phyloP scores from a whole-genome alignment of 2,329 filamentous ascomycete genomes.

The Cladosporium sp. region DNA sequence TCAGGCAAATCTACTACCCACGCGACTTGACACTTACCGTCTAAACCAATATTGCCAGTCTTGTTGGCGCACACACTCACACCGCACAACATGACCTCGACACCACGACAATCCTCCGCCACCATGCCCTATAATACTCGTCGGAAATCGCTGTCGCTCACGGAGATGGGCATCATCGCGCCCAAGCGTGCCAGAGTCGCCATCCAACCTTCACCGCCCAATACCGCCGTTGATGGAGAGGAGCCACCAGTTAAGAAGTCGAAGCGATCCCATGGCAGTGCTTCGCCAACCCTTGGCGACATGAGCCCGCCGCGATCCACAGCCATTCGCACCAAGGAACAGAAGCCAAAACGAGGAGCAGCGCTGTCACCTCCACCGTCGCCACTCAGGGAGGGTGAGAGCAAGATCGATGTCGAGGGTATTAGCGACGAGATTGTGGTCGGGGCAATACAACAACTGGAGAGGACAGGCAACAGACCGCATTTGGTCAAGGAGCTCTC shows the following conservation, averaged over 20 bases:
- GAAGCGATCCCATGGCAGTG: slow-evolving; percentile 70
- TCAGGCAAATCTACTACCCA: background rate
- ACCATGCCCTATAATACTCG: slow-evolving; percentile 94
- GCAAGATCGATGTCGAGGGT: slow-evolving; percentile 72
- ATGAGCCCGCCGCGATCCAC: slow-evolving; percentile 48
- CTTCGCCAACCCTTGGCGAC: slow-evolving; percentile 37
- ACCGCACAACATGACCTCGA: slow-evolving; percentile 8
- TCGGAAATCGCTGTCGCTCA: slow-evolving; percentile 90
- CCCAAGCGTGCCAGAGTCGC: slow-evolving; percentile 52
- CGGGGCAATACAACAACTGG: slow-evolving; percentile 81
- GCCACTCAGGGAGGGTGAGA: slow-evolving; percentile 54
- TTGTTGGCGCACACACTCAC: background rate
- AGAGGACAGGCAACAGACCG: slow-evolving; percentile 86
- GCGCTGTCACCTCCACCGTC: slow-evolving; percentile 81
- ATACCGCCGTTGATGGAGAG: slow-evolving; percentile 64
- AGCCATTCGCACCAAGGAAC: slow-evolving; percentile 49
- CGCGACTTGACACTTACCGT: slow-evolving; percentile 3
- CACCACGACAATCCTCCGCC: slow-evolving; percentile 21
- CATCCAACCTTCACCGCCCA: slow-evolving; percentile 57
- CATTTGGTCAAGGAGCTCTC: slow-evolving; percentile 94
- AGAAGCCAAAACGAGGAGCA: slow-evolving; percentile 50
- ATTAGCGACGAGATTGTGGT: slow-evolving; percentile 97
- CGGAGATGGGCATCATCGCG: slow-evolving; percentile 88
- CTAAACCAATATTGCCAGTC: background rate
- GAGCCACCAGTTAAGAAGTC: slow-evolving; percentile 58